These are phyloP conservation scores for Friedmanniomyces simplex DNA, from an alignment of 495 filamentous ascomycete genomes.

Conservation along the genomic window DNA sequence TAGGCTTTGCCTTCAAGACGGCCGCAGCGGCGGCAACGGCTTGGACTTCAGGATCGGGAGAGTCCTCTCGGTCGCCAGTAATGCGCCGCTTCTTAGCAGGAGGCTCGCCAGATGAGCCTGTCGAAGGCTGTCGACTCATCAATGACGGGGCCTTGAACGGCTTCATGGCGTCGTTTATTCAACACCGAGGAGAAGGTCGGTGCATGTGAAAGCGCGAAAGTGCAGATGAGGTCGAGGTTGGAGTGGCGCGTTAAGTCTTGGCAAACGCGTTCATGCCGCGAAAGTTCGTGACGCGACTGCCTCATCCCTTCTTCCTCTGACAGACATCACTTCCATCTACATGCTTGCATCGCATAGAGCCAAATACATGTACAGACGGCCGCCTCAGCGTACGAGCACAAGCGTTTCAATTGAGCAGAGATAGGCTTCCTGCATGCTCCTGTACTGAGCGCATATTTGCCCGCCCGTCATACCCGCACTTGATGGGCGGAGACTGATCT, in stretches of 20 bases:
- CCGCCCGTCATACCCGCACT: too few relatives aligned
- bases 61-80: slow-evolving; percentile 9
- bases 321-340: too few relatives aligned
- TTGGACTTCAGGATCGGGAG: slow-evolving; percentile 8
- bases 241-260: neutral
- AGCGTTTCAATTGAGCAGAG: too few relatives aligned
- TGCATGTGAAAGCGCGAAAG: too few relatives aligned
- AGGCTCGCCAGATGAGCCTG: slow-evolving; percentile 1
- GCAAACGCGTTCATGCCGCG: neutral
- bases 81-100: slow-evolving; percentile 30
- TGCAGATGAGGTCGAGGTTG: neutral
- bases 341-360: too few relatives aligned
- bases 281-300: neutral
- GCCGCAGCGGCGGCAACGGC: neutral
- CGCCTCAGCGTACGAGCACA: too few relatives aligned
- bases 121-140: neutral
- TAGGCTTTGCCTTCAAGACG: slow-evolving; percentile 10
- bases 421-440: too few relatives aligned
- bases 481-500: too few relatives aligned
- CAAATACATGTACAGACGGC: too few relatives aligned
- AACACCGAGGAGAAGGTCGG: too few relatives aligned
- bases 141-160: slow-evolving; percentile 22
- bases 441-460: too few relatives aligned
- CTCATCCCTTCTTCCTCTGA: too few relatives aligned
- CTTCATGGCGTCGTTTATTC: slow-evolving; percentile 8